phyloP scores from a whole-genome alignment of 208 protist species.

The Leishmania guyanensis region DNA sequence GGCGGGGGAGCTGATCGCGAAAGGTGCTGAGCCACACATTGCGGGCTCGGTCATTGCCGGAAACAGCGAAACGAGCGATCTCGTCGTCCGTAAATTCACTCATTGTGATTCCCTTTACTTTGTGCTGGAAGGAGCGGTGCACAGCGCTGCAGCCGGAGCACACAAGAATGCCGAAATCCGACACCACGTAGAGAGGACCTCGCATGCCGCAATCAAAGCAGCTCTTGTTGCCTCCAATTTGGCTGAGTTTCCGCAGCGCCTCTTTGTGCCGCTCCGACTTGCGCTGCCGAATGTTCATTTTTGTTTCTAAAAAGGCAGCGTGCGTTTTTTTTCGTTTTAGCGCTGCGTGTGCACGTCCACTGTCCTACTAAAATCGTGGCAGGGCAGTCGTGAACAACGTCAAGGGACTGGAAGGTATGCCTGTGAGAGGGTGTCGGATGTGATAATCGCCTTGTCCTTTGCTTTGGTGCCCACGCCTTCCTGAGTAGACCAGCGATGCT shows the following conservation, averaged over 20 bases:
- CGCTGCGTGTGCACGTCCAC: background rate
- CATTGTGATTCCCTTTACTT: slow-evolving; percentile 89
- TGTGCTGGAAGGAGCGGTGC: slow-evolving; percentile 86
- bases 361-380: background rate
- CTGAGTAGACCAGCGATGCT: background rate
- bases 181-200: slow-evolving; percentile 79
- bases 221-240: slow-evolving; percentile 64
- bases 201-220: slow-evolving; percentile 76
- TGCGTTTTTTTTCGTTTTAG: background rate
- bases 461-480: background rate
- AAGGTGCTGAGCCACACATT: slow-evolving; percentile 66
- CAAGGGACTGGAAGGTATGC: background rate
- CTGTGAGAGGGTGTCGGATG: background rate
- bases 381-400: background rate
- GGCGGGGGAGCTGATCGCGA: slow-evolving; percentile 32
- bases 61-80: slow-evolving; percentile 44
- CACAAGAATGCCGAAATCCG: slow-evolving; percentile 73
- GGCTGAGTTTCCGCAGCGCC: slow-evolving; percentile 56
- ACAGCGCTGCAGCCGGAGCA: slow-evolving; percentile 82
- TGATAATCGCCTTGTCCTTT: background rate
- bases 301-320: background rate
- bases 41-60: slow-evolving; percentile 71
- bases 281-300: slow-evolving; percentile 65
- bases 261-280: slow-evolving; percentile 70
- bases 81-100: slow-evolving; percentile 82